Base-by-base conservation (phyloP, 1,284 basidiomycete species). In the Athelia sp. region DNA sequence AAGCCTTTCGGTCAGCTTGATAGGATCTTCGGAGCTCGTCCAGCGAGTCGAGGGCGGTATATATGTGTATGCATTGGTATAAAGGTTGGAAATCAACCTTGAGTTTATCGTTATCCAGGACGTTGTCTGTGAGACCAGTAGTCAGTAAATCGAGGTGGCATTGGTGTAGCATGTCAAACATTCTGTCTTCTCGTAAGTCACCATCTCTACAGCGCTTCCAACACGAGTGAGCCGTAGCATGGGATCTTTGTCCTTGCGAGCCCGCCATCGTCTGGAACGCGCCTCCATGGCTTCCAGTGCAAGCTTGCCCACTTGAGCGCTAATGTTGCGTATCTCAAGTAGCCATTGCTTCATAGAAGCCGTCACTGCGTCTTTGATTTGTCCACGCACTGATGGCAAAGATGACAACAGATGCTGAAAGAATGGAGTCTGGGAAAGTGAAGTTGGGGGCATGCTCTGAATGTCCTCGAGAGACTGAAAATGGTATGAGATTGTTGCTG, bases 261-360 rank as follows among this genome's bases (percentile, higher is more conserved):
- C 65, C 54, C 84, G 81, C 97, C 97, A 99, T 51, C 90, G 81
- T 62, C 89, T 81, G 22, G 86, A 84, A 15, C 97, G 79, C 23
- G 72, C 67, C 45, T 93, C 90, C 91, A 98, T 98, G 18, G 85
- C 83, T 56, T 98, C 93, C 31, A 97, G 78, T 0, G 96, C 96
- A 4, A 94, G 76, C 54, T 79, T 80, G 2, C 97, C 97, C 1
- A 99, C 90, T 44, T 89, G 81, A 1, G 87, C 82, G 50, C 90
- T 91, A 52, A 90, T 82, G 58, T 98, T 94, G 47, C 97, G 76
- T 50, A 98, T 94, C 60, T 98, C 93, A 48, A 96, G 84, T 22
- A 99, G 72, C 97, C 97, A 99, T 54, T 97, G 89, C 65, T 98
- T 99, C 73, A 94, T 89, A 8, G 94, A 92, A 0, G 93, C 88